Base-by-base conservation (phyloP, 2,329 filamentous ascomycete genomes). In the Zymoseptoria ardabiliae region DNA sequence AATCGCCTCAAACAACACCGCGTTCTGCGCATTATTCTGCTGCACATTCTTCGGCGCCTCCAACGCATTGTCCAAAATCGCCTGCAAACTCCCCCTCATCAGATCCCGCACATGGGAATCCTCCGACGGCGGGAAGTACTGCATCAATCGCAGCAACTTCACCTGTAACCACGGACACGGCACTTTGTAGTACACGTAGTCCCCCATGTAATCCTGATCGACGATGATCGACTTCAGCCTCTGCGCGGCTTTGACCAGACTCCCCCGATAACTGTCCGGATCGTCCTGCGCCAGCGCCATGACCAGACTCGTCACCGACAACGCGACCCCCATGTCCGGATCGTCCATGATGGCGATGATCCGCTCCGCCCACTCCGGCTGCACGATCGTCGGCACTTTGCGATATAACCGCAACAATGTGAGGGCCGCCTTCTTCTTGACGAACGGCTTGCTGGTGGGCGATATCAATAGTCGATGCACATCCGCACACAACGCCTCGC, bases 301-400 rank as follows among this genome's bases (percentile, higher is more conserved):
- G 63, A 99, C 88, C 3, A 99, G 81, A 4, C 94, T 99, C 0
- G 94, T 97, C 50, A 99, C 91, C 0, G 95, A 99, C 22, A 99
- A 81, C 7, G 91, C 91, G 35, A 99, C 94, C 58, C 94, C 94
- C 74, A 97, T 86, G 71, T 99, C 94, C 4, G 85, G 81, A 70
- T 99, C 94, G 73, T 99, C 94, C 92, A 99, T 97, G 50, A 99
- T 81, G n/a, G 94, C 94, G 72, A 99, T 94, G 72, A 99, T 96
- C 56, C 94, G 86, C 78, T 99, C 95, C 7, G 91, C 90, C 94
- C 94, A 99, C 78, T 97, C 92, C 28, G 91, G 89, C 71, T 96
- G 92, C 22, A 99, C 89, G 65, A 99, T 97, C 64, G 86, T 88
- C 1, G 93, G 91, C 70, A 92, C 86, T 78, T 99, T 99, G 67